Evolutionary conservation across 345 rosid genomes (phyloP).

Genomic region (Mallotus nudiflorus): DNA sequence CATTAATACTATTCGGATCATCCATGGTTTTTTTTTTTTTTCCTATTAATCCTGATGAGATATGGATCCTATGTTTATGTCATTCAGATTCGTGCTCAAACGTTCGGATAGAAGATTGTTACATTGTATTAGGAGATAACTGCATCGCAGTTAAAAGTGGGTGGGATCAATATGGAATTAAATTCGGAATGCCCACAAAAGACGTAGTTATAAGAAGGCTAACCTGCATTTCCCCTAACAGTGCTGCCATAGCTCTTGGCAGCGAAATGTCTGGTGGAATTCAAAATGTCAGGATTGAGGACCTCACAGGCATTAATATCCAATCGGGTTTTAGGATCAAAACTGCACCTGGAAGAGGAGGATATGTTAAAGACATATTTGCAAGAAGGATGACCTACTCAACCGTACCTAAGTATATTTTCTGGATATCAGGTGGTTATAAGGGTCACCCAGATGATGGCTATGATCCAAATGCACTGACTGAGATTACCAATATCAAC

Average conservation of each 20-base stretch:
- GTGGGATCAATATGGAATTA: conserved; percentile 72
- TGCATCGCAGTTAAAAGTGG: conserved; percentile 85
- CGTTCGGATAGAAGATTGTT: conserved; percentile 54
- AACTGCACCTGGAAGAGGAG: conserved; percentile 70
- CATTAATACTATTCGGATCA: too few relatives aligned
- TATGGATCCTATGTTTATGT: neutral
- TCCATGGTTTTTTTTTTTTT: too few relatives aligned
- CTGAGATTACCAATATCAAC: conserved; percentile 49
- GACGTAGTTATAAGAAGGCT: conserved; percentile 55
- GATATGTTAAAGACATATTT: conserved; percentile 61
- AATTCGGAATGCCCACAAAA: conserved; percentile 49
- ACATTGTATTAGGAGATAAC: conserved; percentile 72
- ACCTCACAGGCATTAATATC: conserved; percentile 49
- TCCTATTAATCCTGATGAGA: too few relatives aligned
- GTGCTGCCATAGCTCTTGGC: conserved; percentile 78
- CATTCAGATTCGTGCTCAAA: conserved; percentile 77
- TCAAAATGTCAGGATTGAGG: conserved; percentile 58
- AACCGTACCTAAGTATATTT: conserved; percentile 63
- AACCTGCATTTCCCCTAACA: conserved; percentile 73
- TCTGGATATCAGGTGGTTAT: conserved; percentile 76
- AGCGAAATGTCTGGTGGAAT: conserved; percentile 93
- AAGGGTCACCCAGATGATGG: conserved; percentile 55
- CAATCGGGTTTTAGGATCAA: conserved; percentile 62
- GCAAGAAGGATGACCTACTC: conserved; percentile 50
- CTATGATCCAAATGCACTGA: conserved; percentile 62